These are phyloP conservation scores for Crithidia sp. DNA, from an alignment of 208 protist species.

Conservation along the genomic window DNA sequence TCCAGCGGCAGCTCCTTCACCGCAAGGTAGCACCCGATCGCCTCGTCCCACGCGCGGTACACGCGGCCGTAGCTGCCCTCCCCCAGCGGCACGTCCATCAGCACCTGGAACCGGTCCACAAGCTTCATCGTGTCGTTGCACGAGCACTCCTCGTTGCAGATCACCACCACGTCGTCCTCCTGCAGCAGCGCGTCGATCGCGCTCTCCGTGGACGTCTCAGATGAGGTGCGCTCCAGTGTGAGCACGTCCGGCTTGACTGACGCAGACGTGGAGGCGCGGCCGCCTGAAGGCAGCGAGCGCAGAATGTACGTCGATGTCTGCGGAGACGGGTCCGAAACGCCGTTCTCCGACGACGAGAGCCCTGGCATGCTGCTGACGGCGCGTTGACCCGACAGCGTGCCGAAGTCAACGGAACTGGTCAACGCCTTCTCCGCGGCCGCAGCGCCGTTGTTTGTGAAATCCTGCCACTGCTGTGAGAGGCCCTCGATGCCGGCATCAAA, in stretches of 20 bases:
- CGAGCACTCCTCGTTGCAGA: constrained; percentile 61
- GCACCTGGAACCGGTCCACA: constrained; percentile 55
- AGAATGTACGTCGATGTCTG: constrained; percentile 16
- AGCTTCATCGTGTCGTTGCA: constrained; percentile 51
- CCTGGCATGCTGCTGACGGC: not conserved
- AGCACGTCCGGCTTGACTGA: not conserved
- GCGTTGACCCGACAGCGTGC: not conserved
- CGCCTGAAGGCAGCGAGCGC: constrained; percentile 12
- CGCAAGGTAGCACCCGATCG: constrained; percentile 59
- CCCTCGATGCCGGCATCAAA: constrained; percentile 14
- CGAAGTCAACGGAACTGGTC: constrained; percentile 1
- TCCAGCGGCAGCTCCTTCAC: constrained; percentile 71
- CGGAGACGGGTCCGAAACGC: not conserved
- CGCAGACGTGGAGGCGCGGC: not conserved
- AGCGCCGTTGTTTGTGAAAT: constrained; percentile 27
- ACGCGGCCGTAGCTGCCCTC: constrained; percentile 61
- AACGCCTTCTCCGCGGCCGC: constrained; percentile 29
- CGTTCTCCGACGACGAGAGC: constrained; percentile 2
- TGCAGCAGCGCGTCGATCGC: constrained; percentile 47
- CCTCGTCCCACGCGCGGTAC: constrained; percentile 66
- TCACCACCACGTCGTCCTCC: constrained; percentile 62
- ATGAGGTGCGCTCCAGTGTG: not conserved
- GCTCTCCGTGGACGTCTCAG: constrained; percentile 14
- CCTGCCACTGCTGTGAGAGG: constrained; percentile 13
- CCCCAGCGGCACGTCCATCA: constrained; percentile 43